These are phyloP conservation scores for Aspergillus fijiensis DNA, from an alignment of 2,329 filamentous ascomycete species.

Conservation along the genomic window DNA sequence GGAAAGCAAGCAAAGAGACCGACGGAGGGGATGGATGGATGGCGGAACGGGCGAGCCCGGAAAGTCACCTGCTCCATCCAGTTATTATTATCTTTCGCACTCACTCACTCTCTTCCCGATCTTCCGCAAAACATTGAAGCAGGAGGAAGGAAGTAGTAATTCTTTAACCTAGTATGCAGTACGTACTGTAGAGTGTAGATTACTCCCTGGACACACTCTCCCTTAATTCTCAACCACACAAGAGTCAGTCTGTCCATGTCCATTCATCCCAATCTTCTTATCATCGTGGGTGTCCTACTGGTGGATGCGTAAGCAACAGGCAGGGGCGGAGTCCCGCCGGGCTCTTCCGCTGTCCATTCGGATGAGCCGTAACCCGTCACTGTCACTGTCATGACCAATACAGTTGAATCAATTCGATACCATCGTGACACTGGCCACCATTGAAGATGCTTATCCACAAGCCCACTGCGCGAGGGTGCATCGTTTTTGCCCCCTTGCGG, in stretches of 20 bases:
- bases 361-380: conserved; percentile 14
- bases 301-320: background rate
- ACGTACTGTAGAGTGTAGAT: no score
- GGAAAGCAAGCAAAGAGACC: background rate
- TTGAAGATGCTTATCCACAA: background rate
- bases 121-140: background rate
- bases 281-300: background rate
- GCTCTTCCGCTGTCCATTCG: conserved; percentile 24
- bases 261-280: no score
- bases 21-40: conserved; percentile 1
- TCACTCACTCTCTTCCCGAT: background rate
- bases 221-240: no score
- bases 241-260: no score
- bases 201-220: no score
- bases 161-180: no score
- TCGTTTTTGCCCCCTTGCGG: conserved; percentile 10
- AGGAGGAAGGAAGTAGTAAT: no score
- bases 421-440: background rate
- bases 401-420: background rate
- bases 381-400: conserved; percentile 7
- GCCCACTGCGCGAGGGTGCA: background rate
- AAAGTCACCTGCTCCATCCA: background rate
- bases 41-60: conserved; percentile 17
- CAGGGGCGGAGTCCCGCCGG: conserved; percentile 28
- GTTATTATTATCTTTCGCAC: no score